Evolutionary conservation across 495 filamentous ascomycete genomes (phyloP), one percentile per base, ranked within the genome.

Genomic region (Penicillium paradoxum): DNA sequence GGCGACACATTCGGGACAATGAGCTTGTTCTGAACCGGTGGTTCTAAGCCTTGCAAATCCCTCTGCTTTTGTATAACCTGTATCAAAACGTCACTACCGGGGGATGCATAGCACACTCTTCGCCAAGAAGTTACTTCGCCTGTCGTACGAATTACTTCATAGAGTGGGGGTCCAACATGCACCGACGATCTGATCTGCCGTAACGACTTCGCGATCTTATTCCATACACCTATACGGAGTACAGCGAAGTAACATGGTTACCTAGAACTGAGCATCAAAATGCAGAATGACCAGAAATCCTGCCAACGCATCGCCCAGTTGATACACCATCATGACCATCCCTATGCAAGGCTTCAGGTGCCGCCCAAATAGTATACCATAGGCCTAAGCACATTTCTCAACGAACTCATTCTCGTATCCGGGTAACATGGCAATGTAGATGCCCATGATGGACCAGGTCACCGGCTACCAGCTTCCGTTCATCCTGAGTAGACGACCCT

Each of bases 401-500:
- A 37, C 33, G 11, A 29, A 47, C 17, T 25, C 17, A 17, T 7
- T 18, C 30, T 48, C 37, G 49, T 50, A 49, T 49, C 45, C 10
- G 37, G 24, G 44, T 49, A 55, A 46, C 22, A 45, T 34, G 50
- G 27, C 25, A 42, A 8, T 25, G 32, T 18, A 25, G 17, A 34
- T 11, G n/a, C 32, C 40, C 48, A 38, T 54, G 41, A 54, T 46
- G 34, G 40, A 49, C 21, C 15, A 39, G 30, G 48, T 51, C 47
- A 55, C 47, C 29, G 24, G 53, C 19, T 39, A 41, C 38, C 7
- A 3, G 38, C 15, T 24, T 38, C 45, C 33, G n/a, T 37, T 48
- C 48, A 15, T 30, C 29, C 18, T n/a, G 7, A 8, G 21, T 21
- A 30, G 17, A 40, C 13, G 11, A 22, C 17, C 11, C 17, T 18